A percentile compares a stretch with the other conserved stretches of the same genome.
Conservation (phyloP, 2,329 filamentous ascomycete genomes). For the Fusarium scirpi region DNA sequence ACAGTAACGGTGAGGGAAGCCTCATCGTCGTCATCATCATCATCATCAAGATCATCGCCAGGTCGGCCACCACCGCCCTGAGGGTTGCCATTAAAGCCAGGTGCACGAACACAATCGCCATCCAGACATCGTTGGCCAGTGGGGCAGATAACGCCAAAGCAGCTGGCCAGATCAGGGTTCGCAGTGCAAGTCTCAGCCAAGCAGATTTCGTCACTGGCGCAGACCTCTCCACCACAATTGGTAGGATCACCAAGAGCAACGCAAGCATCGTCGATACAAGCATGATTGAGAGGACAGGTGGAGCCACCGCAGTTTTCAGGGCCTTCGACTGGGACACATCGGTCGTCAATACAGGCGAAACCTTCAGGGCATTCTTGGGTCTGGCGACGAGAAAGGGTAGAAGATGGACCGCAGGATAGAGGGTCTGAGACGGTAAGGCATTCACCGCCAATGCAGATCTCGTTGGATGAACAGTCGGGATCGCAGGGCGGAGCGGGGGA, state of each 20-base stretch:
- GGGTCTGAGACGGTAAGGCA: slow-evolving; percentile 18
- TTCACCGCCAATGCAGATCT: slow-evolving; percentile 15
- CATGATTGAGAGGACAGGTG: slow-evolving; percentile 17
- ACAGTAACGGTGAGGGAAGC: background rate
- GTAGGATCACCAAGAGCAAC: slow-evolving; percentile 15
- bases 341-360: slow-evolving; percentile 25
- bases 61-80: background rate
- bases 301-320: slow-evolving; percentile 10
- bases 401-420: slow-evolving; percentile 6
- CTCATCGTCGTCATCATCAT: background rate
- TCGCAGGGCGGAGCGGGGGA: background rate
- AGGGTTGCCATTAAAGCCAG: background rate
- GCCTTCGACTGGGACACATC: slow-evolving; percentile 14
- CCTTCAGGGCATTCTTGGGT: slow-evolving; percentile 9
- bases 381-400: slow-evolving; percentile 18
- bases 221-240: slow-evolving; percentile 22
- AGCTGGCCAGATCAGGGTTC: background rate
- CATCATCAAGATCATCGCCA: background rate
- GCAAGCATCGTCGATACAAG: slow-evolving; percentile 27
- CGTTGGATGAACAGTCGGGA: slow-evolving; percentile 1
- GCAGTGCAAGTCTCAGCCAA: slow-evolving; percentile 22
- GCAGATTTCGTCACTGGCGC: slow-evolving; percentile 21
- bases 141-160: background rate
- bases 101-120: slow-evolving; percentile 9
- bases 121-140: slow-evolving; percentile 8